These are phyloP conservation scores for Cucumis cinereus DNA, from an alignment of 306 rosid species.

Conservation along the genomic window DNA sequence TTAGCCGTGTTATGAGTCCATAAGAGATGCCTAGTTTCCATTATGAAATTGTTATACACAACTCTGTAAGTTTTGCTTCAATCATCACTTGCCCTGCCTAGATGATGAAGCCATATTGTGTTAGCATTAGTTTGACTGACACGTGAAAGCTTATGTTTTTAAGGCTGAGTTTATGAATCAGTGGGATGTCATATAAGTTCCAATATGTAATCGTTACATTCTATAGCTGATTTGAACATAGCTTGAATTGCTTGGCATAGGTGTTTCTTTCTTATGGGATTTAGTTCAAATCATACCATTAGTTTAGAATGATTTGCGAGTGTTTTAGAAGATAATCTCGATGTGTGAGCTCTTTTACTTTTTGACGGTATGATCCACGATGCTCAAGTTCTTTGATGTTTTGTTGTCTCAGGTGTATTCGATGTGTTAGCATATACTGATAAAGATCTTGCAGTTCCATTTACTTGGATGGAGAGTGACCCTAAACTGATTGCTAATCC, in stretches of 20 bases:
- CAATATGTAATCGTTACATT: background rate
- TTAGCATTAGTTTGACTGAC: too few relatives aligned
- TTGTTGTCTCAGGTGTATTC: slow-evolving; percentile 53
- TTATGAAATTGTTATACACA: background rate
- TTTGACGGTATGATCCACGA: too few relatives aligned
- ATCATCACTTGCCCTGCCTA: background rate
- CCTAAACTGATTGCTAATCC: slow-evolving; percentile 95
- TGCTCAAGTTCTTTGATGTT: background rate
- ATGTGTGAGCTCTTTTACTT: background rate
- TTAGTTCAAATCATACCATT: background rate
- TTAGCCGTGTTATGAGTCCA: background rate
- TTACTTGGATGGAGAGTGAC: slow-evolving; percentile 97
- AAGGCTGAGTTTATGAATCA: background rate
- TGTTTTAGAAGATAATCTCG: background rate
- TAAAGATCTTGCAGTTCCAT: slow-evolving; percentile 84
- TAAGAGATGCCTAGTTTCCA: background rate
- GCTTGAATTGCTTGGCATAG: background rate
- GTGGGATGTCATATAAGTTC: background rate
- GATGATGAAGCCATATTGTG: too few relatives aligned
- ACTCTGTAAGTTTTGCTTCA: background rate
- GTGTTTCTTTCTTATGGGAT: background rate
- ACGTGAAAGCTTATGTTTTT: background rate
- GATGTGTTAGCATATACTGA: slow-evolving; percentile 97
- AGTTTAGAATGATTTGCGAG: background rate
- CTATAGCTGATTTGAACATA: background rate